A percentile compares a stretch with the other conserved stretches of the same genome.
Conservation (phyloP, 257 asterid species). For the Vinca minor region DNA sequence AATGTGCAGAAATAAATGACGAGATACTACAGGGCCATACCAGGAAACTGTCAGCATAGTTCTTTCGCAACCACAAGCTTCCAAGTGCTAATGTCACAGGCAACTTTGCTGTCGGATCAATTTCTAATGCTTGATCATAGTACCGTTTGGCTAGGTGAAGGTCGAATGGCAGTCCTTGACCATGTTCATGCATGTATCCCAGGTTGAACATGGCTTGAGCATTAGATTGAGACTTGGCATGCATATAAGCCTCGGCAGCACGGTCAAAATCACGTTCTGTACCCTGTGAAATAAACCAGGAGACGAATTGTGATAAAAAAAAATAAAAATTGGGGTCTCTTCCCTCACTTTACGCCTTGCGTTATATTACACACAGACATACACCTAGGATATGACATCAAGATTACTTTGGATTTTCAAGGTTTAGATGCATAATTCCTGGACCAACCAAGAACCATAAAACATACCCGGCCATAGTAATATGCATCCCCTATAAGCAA, state of each 20-base stretch:
- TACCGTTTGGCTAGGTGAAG: constrained; percentile 98
- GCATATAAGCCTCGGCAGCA: constrained; percentile 99
- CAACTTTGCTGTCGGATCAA: constrained; percentile 74
- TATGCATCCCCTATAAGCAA: constrained; percentile 96
- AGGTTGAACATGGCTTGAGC: constrained; percentile 98
- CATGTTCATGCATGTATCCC: constrained; percentile 99
- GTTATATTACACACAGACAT: not conserved
- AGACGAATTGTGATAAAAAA: not conserved
- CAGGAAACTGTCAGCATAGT: constrained; percentile 65
- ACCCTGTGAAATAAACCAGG: constrained; percentile 44
- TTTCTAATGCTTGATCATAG: constrained; percentile 86
- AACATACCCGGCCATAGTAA: constrained; percentile 93
- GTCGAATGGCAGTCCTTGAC: constrained; percentile 86
- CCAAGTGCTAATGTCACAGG: constrained; percentile 92
- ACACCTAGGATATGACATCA: not conserved
- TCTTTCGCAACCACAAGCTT: constrained; percentile 85
- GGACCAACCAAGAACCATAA: not conserved
- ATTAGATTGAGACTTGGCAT: constrained; percentile 89
- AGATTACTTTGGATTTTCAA: no score
- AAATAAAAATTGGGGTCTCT: not conserved
- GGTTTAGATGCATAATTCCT: not conserved
- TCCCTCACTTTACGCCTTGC: not conserved
- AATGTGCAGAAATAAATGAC: no score
- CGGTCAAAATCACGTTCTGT: constrained; percentile 92
- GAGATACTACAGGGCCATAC: constrained; percentile 26